Conservation (phyloP, 345 rosid species). For the Brassica cretica region DNA sequence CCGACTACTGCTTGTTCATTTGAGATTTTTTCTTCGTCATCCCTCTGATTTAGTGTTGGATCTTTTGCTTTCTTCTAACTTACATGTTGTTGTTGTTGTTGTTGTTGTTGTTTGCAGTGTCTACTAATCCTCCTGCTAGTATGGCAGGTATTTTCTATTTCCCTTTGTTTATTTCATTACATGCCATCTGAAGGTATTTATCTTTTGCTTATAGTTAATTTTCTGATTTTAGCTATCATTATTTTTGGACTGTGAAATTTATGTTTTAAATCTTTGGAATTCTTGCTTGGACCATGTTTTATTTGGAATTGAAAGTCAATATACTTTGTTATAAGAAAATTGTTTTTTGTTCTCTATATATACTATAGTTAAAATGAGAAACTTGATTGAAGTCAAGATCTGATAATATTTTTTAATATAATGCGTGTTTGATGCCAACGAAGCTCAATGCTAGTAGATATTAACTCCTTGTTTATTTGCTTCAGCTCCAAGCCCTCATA, state of each 20-base stretch:
- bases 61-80: not conserved
- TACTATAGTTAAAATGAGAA: not conserved
- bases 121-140: conserved; percentile 4
- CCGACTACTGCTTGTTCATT: conserved; percentile 11
- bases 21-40: conserved; percentile 2
- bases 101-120: conserved; percentile 2
- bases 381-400: not conserved
- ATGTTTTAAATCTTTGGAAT: conserved; percentile 17
- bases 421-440: not conserved
- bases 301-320: not conserved
- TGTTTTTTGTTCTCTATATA: too few relatives aligned
- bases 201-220: not conserved
- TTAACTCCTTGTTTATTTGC: not conserved
- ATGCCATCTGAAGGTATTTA: not conserved
- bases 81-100: not conserved
- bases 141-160: conserved; percentile 11
- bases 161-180: not conserved
- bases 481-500: conserved; percentile 31
- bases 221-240: not conserved
- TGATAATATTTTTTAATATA: too few relatives aligned
- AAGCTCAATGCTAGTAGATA: not conserved
- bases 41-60: not conserved
- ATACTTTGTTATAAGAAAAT: too few relatives aligned
- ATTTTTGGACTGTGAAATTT: not conserved
- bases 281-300: conserved; percentile 1